Percentiles rank a stretch among this genome's conserved stretches.
Evolutionary conservation across 345 rosid genomes (phyloP).

Genomic region (Psidium guajava): DNA sequence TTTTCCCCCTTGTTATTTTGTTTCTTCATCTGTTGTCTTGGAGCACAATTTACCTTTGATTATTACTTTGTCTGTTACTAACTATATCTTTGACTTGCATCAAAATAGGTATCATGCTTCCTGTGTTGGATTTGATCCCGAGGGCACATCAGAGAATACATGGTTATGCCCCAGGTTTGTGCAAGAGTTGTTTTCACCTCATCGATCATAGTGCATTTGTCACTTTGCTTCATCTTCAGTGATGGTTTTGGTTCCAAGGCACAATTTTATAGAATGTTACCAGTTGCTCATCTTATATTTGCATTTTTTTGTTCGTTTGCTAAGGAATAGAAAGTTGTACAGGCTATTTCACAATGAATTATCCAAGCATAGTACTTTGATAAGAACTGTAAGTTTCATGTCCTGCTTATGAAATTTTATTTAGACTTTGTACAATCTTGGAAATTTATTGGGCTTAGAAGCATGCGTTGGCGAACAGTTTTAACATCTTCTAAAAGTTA

Average conservation of each 20-base stretch:
- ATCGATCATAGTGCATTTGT: not conserved
- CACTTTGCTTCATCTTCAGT: not conserved
- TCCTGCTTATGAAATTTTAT: not conserved
- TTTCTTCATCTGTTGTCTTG: not conserved
- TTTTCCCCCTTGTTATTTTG: not conserved
- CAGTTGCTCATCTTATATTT: not conserved
- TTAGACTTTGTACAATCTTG: not conserved
- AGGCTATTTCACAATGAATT: not conserved
- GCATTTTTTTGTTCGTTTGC: not conserved
- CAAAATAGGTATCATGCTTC: slow-evolving; percentile 88
- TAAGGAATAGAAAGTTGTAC: not conserved
- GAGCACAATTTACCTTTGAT: not conserved
- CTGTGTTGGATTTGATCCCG: slow-evolving; percentile 94
- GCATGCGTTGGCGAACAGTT: not conserved
- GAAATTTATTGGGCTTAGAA: not conserved
- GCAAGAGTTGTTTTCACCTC: slow-evolving; percentile 3
- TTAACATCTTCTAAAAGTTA: not conserved
- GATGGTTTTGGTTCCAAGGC: not conserved
- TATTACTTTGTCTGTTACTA: not conserved
- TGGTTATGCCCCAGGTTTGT: slow-evolving; percentile 96
- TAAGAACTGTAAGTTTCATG: not conserved
- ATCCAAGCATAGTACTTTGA: not conserved
- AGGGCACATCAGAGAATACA: slow-evolving; percentile 66
- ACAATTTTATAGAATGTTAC: not conserved
- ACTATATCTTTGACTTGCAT: not conserved